Evolutionary conservation across 257 asterid genomes (phyloP).

Genomic region (Solanum etuberosum): DNA sequence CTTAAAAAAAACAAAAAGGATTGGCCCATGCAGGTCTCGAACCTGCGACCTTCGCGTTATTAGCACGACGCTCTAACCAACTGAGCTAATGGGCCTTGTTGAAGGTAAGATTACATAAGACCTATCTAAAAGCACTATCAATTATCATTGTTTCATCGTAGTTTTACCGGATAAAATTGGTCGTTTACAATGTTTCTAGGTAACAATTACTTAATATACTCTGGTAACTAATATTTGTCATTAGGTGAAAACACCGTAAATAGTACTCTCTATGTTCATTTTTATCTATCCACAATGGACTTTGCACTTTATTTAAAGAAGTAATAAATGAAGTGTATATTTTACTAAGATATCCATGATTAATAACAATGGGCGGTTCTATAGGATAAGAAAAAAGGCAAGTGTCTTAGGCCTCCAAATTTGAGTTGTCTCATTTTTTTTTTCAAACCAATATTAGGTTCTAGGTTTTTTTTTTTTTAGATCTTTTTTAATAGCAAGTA

Average conservation of each 20-base stretch:
- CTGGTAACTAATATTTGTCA: neutral
- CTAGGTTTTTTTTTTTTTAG: no score
- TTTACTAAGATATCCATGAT: no score
- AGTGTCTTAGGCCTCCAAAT: no score
- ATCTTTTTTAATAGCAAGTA: no score
- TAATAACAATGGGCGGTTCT: no score
- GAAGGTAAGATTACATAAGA: neutral
- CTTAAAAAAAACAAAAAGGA: no score
- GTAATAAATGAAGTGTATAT: no score
- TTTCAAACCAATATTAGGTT: no score
- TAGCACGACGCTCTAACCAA: conserved; percentile 29
- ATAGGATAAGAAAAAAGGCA: no score
- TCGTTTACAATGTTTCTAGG: neutral
- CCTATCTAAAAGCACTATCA: neutral
- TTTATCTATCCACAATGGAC: no score
- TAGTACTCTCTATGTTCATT: neutral
- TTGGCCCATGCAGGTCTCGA: conserved; percentile 34
- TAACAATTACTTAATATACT: neutral
- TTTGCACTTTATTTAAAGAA: no score
- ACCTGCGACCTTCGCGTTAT: conserved; percentile 31
- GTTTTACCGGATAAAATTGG: neutral
- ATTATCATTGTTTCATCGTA: neutral
- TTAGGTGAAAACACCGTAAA: neutral
- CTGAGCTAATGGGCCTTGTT: neutral
- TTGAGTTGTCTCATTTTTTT: no score